Base-by-base conservation (phyloP, 1,284 basidiomycete species). In the Psilocybe mexicana region DNA sequence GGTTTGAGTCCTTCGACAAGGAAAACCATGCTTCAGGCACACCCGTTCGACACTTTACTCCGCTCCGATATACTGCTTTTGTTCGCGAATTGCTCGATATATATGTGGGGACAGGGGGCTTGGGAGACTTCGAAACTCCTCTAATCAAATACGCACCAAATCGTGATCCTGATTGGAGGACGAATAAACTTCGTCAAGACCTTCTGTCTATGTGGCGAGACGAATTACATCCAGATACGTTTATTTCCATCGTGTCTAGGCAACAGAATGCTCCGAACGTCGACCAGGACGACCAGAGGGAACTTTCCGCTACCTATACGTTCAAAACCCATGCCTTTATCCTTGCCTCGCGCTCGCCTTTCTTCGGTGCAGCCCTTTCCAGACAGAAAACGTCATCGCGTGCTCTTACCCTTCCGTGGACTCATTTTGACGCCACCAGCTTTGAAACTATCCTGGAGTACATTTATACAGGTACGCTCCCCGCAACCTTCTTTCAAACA, bases 381-480 rank as follows among this genome's bases (percentile, higher is more conserved):
- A 12, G 5, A 38, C n/a, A 4, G 7, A 2, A 8, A 26, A 23
- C 38, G 10, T 6, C 18, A 8, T 38, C 42, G 7, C 6, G 12
- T 12, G 8, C 6, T 1, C 3, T 52, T 3, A 36, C 33, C 18
- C 30, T 49, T 49, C 50, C 25, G n/a, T 30, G 6, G 14, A 10
- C 50, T 14, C 40, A 11, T 7, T 52, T 52, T 18, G 43, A 8
- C 11, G 23, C 24, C 18, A 6, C 25, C 6, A 23, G 23, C 14
- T 25, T 52, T 12, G 2, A 42, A 4, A 30, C 14, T 1, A 43
- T 43, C 10, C 38, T 52, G 5, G 50, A 40, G 28, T 52, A 28
- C 40, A 43, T 52, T 12, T 52, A 52, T n/a, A 52, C 50, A 25
- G 50, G 50, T 18, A 43, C 50, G 2, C 38, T 52, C 11, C 23